Evolutionary conservation across 2,329 filamentous ascomycete genomes (phyloP).

Genomic region (Claviceps quebecensis): DNA sequence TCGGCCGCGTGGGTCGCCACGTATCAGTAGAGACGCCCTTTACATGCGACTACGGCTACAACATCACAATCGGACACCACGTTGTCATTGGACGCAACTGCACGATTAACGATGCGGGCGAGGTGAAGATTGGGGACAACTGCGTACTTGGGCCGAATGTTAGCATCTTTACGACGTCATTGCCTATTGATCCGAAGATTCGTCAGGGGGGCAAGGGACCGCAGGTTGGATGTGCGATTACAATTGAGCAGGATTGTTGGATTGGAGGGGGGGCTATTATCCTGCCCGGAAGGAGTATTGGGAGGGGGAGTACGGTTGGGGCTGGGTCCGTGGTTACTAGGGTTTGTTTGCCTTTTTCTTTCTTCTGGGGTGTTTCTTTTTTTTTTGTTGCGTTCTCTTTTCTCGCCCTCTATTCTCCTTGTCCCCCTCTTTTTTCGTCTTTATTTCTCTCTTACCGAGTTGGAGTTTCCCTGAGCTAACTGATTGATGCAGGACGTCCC

Average conservation of each 20-base stretch:
- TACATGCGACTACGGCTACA: constrained; percentile 89
- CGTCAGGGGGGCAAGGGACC: constrained; percentile 61
- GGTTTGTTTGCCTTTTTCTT: constrained; percentile 24
- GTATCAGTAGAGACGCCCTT: constrained; percentile 80
- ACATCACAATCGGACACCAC: constrained; percentile 75
- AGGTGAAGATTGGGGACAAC: constrained; percentile 67
- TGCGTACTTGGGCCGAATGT: constrained; percentile 72
- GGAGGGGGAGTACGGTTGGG: constrained; percentile 64
- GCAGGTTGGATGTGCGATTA: constrained; percentile 55
- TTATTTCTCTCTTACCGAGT: background rate
- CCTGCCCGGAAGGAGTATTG: constrained; percentile 66
- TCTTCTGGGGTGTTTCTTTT: too few species aligned
- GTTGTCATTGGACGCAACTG: constrained; percentile 75
- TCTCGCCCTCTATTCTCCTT: background rate
- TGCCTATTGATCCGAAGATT: constrained; percentile 57
- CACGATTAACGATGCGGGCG: constrained; percentile 72
- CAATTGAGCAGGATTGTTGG: constrained; percentile 77
- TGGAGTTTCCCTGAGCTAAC: background rate
- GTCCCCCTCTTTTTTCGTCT: background rate
- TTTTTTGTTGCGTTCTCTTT: background rate
- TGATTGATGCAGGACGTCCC: constrained; percentile 42
- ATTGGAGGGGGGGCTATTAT: constrained; percentile 66
- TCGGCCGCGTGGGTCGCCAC: constrained; percentile 56
- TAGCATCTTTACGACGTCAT: constrained; percentile 64
- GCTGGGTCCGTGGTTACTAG: constrained; percentile 78